These are phyloP conservation scores for Hypoxylon subgilvum DNA, from an alignment of 495 filamentous ascomycete genomes.

Conservation along the genomic window DNA sequence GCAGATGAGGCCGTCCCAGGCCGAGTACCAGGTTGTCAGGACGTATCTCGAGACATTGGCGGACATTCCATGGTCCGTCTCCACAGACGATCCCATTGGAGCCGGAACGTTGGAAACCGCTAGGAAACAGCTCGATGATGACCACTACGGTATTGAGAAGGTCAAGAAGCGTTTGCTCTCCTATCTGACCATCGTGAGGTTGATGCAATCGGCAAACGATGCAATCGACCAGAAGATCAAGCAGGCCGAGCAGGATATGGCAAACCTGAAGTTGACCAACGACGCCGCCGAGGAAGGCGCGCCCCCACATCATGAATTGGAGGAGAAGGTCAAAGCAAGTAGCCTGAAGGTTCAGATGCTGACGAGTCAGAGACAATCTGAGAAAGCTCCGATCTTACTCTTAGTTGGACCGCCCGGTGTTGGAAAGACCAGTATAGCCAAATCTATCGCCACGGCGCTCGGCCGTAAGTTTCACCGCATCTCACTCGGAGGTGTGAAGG, in stretches of 20 bases:
- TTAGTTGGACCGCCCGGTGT: constrained; percentile 94
- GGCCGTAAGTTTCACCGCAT: constrained; percentile 97
- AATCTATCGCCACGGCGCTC: constrained; percentile 87
- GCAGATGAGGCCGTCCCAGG: constrained; percentile 93
- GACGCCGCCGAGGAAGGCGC: constrained; percentile 35
- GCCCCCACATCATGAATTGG: constrained; percentile 41
- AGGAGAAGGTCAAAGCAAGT: constrained; percentile 53
- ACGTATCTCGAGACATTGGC: constrained; percentile 95
- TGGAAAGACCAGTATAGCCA: constrained; percentile 95
- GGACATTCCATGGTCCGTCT: constrained; percentile 91
- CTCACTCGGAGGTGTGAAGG: constrained; percentile 91
- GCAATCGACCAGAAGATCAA: constrained; percentile 79
- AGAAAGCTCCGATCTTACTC: constrained; percentile 95
- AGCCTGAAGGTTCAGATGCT: constrained; percentile 70
- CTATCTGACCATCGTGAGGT: constrained; percentile 90
- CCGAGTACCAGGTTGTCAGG: constrained; percentile 90
- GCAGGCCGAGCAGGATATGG: constrained; percentile 65
- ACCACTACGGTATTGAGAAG: constrained; percentile 95
- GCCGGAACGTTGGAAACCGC: constrained; percentile 77
- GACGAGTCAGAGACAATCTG: constrained; percentile 76
- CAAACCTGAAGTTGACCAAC: constrained; percentile 50
- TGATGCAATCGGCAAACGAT: constrained; percentile 88
- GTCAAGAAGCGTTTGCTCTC: constrained; percentile 96
- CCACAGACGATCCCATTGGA: constrained; percentile 88
- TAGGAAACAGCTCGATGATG: constrained; percentile 89